These are phyloP conservation scores for Harringtonia lauricola DNA, from an alignment of 2,329 filamentous ascomycete genomes.

Conservation along the genomic window DNA sequence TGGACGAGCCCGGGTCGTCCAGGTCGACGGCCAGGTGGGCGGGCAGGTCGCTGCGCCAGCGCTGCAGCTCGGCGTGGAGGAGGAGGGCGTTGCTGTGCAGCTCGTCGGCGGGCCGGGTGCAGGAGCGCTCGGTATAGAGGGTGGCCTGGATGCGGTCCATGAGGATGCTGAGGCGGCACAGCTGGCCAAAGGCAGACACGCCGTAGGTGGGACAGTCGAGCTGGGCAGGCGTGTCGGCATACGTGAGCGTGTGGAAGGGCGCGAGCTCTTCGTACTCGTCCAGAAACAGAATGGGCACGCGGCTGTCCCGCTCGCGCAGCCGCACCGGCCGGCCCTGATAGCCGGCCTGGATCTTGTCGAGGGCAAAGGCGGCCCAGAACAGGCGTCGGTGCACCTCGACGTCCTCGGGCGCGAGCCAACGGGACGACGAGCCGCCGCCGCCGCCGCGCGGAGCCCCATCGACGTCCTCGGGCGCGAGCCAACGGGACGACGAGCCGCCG, in stretches of 20 bases:
- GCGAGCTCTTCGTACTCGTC: conserved; percentile 43
- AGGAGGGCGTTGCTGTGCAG: not conserved
- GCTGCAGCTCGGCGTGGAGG: conserved; percentile 4
- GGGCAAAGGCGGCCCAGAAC: conserved; percentile 12
- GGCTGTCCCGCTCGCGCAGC: conserved; percentile 32
- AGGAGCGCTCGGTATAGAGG: conserved; percentile 7
- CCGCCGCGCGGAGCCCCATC: conserved; percentile 13
- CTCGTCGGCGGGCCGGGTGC: not conserved
- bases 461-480: conserved; percentile 19
- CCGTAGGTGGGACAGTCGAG: conserved; percentile 5
- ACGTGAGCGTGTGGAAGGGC: conserved; percentile 26
- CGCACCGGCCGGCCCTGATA: conserved; percentile 41
- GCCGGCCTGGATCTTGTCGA: conserved; percentile 37
- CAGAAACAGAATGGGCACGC: conserved; percentile 34
- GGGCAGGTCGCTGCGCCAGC: not conserved
- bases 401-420: conserved; percentile 20
- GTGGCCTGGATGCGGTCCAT: conserved; percentile 7
- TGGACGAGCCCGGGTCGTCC: conserved; percentile 1
- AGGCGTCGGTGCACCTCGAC: conserved; percentile 13
- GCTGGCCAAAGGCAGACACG: conserved; percentile 7
- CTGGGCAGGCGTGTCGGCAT: conserved; percentile 7
- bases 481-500: no score
- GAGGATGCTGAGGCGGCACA: conserved; percentile 8
- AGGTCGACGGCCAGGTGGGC: not conserved
- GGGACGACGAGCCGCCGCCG: no score